Conservation (phyloP, 495 filamentous ascomycete genomes). For the Pyrenula massariospora region DNA sequence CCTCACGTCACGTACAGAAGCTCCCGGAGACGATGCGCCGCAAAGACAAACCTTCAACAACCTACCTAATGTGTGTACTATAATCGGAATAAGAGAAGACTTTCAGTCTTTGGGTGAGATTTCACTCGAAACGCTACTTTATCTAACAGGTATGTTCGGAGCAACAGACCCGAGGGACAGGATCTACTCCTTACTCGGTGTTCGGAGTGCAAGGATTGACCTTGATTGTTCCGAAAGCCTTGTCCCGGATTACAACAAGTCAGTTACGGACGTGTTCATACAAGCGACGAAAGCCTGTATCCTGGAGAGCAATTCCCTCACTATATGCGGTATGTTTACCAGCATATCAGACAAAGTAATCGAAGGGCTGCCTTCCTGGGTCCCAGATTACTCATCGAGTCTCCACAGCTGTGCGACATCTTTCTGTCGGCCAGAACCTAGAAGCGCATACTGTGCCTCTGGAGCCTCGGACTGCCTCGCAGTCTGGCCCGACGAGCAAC, state of each 20-base stretch:
- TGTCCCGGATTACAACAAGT: neutral
- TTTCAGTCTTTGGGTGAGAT: neutral
- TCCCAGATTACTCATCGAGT: neutral
- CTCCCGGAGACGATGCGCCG: neutral
- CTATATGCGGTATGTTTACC: neutral
- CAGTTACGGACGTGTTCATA: neutral
- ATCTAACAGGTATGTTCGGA: neutral
- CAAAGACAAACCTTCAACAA: neutral
- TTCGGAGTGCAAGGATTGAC: neutral
- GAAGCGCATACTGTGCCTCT: neutral
- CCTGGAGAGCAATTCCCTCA: neutral
- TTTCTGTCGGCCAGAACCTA: neutral
- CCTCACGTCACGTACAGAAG: neutral
- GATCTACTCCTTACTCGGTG: neutral
- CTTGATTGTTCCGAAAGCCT: neutral
- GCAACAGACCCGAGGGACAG: neutral
- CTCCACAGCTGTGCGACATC: neutral
- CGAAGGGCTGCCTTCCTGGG: neutral
- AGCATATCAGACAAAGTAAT: neutral
- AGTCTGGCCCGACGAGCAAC: neutral
- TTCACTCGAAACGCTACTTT: neutral
- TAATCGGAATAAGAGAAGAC: neutral
- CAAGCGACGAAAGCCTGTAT: neutral
- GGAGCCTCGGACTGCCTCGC: neutral
- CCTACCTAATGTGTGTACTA: neutral